Evolutionary conservation across 805 yeast genomes (phyloP), one percentile per base, ranked within the genome.

Genomic region (Nakazawaea holstii): DNA sequence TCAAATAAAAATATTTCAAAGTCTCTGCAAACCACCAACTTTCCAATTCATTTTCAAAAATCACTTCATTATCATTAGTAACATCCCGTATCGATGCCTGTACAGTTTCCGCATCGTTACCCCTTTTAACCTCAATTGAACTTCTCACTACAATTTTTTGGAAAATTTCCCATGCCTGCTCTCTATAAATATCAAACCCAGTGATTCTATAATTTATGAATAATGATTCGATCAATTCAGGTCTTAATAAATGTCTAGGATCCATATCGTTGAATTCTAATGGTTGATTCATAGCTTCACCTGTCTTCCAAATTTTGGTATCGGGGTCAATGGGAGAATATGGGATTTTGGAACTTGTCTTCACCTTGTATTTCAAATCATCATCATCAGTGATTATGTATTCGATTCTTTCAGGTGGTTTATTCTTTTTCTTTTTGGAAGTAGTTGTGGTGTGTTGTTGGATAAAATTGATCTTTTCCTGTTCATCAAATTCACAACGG

Each of bases 141-240:
- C 67, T 53, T 39, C 61, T 35, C 39, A 69, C 57, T n/a, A 59
- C 54, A 42, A 70, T 55, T 29, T 65, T 64, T 38, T 66, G 55
- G 58, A 77, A 72, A 67, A 77, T 66, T 46, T 63, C 61, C 73
- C 76, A 69, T 1, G 84, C 87, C 53, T 71, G 65, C 2, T 72
- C 70, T 50, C 82, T 74, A 78, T 85, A 82, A 52, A 65, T 64
- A 1, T 67, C 55, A 49, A 82, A 83, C 6, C 84, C 84, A 0
- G 86, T 81, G 43, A 79, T 68, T 49, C 87, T 67, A 53, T 77
- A 81, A 64, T 81, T 64, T 55, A 76, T 73, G 53, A 77, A 77
- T 4, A 83, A 68, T 0, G 85, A 76, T 57, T 82, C 86, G 39
- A 82, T 72, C 15, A 81, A 73, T 55, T 80, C 83, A 0, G 87